A percentile compares a stretch with the other conserved stretches of the same genome.
Conservation (phyloP, 371 early-diverging fungal species). For the Rhizomucor pusillus region DNA sequence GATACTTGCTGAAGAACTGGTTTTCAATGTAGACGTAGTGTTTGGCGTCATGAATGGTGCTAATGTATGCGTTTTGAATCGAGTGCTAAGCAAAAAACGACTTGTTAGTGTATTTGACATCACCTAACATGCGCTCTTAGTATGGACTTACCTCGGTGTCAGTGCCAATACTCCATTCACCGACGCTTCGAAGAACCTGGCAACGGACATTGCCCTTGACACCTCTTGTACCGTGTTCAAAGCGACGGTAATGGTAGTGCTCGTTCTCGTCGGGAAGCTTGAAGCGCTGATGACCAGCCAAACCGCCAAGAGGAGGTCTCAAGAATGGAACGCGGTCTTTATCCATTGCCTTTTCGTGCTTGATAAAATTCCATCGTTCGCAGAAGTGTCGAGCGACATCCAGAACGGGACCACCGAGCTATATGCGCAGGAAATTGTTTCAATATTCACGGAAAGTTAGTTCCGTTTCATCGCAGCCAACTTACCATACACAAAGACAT, state of each 20-base stretch:
- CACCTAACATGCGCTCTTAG: background rate
- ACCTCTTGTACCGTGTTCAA: conserved; percentile 24
- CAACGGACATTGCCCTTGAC: conserved; percentile 52
- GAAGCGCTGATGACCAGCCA: conserved; percentile 32
- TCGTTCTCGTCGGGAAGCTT: conserved; percentile 17
- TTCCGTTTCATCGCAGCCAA: conserved; percentile 16
- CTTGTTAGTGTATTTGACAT: background rate
- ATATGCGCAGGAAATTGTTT: background rate
- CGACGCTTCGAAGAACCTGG: conserved; percentile 71
- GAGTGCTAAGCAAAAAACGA: conserved; percentile 49
- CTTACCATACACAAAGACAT: conserved; percentile 70
- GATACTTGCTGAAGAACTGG: conserved; percentile 87
- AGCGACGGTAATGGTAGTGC: conserved; percentile 25
- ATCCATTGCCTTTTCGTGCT: conserved; percentile 46
- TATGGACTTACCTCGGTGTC: conserved; percentile 34
- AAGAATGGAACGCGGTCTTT: conserved; percentile 35
- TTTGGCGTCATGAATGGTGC: conserved; percentile 68
- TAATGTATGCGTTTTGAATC: conserved; percentile 83
- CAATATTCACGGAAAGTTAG: background rate
- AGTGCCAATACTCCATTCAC: conserved; percentile 69
- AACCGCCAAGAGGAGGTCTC: conserved; percentile 45
- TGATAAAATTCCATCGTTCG: conserved; percentile 91
- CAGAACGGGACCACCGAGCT: conserved; percentile 70
- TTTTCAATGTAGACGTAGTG: conserved; percentile 95
- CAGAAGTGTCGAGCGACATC: conserved; percentile 91